These are phyloP conservation scores for Geotrichum candidum DNA, from an alignment of 1,139 yeast genomes.

Conservation along the genomic window DNA sequence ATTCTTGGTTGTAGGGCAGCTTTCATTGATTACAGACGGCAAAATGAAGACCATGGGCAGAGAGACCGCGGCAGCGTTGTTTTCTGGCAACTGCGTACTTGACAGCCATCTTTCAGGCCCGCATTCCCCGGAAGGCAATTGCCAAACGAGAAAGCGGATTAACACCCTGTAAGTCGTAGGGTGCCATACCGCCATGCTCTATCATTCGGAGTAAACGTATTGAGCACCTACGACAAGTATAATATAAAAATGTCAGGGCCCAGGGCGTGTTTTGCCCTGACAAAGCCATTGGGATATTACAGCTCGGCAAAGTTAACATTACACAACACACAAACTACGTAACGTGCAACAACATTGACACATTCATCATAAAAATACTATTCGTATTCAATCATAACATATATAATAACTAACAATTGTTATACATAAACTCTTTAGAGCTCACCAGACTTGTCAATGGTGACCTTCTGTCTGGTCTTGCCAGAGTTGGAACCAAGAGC, in stretches of 20 bases:
- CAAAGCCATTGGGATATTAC: neutral
- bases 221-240: too few species aligned
- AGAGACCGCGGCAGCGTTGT: too few species aligned
- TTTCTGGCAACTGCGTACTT: too few species aligned
- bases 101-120: too few species aligned
- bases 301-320: neutral
- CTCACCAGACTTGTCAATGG: slow-evolving; percentile 83
- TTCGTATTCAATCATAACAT: neutral
- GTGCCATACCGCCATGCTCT: too few species aligned
- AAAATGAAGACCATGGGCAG: too few species aligned
- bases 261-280: neutral
- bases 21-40: too few species aligned
- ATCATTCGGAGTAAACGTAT: neutral
- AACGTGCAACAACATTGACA: neutral
- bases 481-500: slow-evolving; percentile 78
- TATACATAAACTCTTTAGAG: slow-evolving; percentile 38
- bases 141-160: neutral
- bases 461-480: slow-evolving; percentile 69
- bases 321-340: neutral
- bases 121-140: neutral
- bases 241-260: too few species aligned
- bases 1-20: too few species aligned
- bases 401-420: neutral
- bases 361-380: neutral
- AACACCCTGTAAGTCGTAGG: too few species aligned